These are phyloP conservation scores for Drosera spatulata DNA, from an alignment of 179 eudicot genomes.

Conservation along the genomic window DNA sequence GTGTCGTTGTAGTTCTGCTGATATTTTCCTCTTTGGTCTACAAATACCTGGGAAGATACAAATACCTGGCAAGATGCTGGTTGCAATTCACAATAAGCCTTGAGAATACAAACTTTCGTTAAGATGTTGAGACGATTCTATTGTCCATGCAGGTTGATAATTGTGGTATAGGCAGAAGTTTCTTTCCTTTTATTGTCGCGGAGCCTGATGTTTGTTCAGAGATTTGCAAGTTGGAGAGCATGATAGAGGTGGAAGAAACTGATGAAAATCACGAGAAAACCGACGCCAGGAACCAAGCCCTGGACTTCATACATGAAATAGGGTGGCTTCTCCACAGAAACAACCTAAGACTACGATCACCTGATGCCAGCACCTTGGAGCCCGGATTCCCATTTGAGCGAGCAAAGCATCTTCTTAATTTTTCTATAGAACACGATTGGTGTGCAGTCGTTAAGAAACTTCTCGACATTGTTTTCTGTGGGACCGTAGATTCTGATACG, in stretches of 20 bases:
- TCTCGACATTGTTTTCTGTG: constrained; percentile 39
- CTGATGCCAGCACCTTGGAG: constrained; percentile 13
- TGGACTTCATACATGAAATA: constrained; percentile 80
- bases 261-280: constrained; percentile 23
- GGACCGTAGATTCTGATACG: constrained; percentile 41
- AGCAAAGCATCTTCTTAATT: constrained; percentile 60
- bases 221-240: constrained; percentile 65
- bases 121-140: neutral
- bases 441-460: constrained; percentile 73
- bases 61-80: too few species aligned
- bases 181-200: constrained; percentile 83
- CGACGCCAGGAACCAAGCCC: constrained; percentile 31
- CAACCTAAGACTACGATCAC: constrained; percentile 24
- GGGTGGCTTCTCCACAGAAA: constrained; percentile 88
- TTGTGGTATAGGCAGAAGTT: constrained; percentile 52
- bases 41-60: too few species aligned
- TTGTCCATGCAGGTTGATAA: constrained; percentile 61
- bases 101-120: too few species aligned
- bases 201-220: constrained; percentile 82
- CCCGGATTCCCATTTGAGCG: constrained; percentile 57
- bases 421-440: constrained; percentile 71
- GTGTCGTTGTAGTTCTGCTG: neutral
- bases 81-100: too few species aligned
- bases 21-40: neutral
- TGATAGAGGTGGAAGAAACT: constrained; percentile 25